phyloP scores from a whole-genome alignment of 768 basidiomycete species.

The Lactarius evosmus region DNA sequence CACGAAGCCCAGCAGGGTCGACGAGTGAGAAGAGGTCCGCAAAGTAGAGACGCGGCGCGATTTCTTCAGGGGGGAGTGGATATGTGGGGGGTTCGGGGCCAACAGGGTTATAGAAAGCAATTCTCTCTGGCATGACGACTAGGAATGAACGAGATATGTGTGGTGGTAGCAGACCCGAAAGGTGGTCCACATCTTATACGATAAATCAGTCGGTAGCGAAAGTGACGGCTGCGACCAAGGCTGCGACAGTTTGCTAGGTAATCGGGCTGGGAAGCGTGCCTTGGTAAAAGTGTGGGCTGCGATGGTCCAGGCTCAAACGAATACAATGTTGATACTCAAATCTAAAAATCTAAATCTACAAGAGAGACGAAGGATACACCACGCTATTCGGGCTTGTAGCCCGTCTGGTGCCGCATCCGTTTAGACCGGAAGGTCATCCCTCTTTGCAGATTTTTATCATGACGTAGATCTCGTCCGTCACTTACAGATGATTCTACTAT shows the following conservation, averaged over 20 bases:
- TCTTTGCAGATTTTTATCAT: too few species aligned
- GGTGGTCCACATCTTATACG: background rate
- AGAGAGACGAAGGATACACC: too few species aligned
- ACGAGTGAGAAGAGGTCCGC: constrained; percentile 25
- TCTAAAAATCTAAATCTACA: too few species aligned
- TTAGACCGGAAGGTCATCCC: too few species aligned
- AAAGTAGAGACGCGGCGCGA: constrained; percentile 18
- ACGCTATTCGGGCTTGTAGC: too few species aligned
- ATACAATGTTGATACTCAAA: too few species aligned
- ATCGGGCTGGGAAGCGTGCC: background rate
- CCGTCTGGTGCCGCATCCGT: too few species aligned
- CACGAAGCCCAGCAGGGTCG: constrained; percentile 11
- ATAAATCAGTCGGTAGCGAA: background rate
- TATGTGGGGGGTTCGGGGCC: constrained; percentile 21
- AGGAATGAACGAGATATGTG: background rate
- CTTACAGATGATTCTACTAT: too few species aligned
- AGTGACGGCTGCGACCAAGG: background rate
- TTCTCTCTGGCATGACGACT: constrained; percentile 11
- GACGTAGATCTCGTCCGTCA: too few species aligned
- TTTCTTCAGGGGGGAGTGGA: constrained; percentile 16
- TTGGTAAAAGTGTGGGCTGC: too few species aligned
- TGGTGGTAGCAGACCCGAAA: background rate
- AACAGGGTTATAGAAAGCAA: constrained; percentile 11
- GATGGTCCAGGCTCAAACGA: background rate
- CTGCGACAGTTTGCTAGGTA: background rate